Evolutionary conservation across 495 filamentous ascomycete species (phyloP), one percentile per base, ranked within the genome.

Genomic region (Bryoglossum gracile): DNA sequence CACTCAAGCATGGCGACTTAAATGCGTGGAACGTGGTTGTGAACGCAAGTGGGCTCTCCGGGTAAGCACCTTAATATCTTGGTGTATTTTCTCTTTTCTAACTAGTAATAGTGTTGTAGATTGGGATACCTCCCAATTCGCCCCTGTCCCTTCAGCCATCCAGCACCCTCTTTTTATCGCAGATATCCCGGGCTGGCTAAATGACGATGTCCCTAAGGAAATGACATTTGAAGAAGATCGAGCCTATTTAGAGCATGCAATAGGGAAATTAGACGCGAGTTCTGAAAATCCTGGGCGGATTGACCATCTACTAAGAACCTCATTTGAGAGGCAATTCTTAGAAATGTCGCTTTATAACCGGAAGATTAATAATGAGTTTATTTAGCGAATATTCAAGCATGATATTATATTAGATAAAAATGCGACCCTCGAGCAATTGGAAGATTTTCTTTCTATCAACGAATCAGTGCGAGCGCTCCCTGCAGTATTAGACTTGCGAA

Each of bases 301-400:
- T 35, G 33, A 35, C 13, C 10, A 35, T 35, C 33, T 35, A 35
- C 33, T 35, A 13, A 35, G 33, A 35, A 35, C 33, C 17, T 35
- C 33, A 35, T 35, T 35, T 35, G 33, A 35, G 33, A 35, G 33
- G 33, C 33, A 35, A 35, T 35, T 35, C 33, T 35, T 35, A 35
- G 33, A 35, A 35, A 3, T 35, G 33, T 35, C 10, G 33, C 33
- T 35, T 35, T 16, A 16, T 35, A 35, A 35, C 33, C 33, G 33
- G 33, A 35, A 35, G 33, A 35, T 35, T 16, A 35, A 35, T 16
- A 16, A 35, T 35, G 33, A 35, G 33, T 35, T n/a, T 35, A 16
- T 35, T 35, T 16, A 35, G 17, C 33, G 33, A 35, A 35, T 35
- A 35, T 35, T 35, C 3, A 35, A 35, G 33, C 33, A 35, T 35